A percentile compares a stretch with the other conserved stretches of the same genome.
phyloP scores from a whole-genome alignment of 1,139 yeast species.

The Schizosaccharomyces versatilis region DNA sequence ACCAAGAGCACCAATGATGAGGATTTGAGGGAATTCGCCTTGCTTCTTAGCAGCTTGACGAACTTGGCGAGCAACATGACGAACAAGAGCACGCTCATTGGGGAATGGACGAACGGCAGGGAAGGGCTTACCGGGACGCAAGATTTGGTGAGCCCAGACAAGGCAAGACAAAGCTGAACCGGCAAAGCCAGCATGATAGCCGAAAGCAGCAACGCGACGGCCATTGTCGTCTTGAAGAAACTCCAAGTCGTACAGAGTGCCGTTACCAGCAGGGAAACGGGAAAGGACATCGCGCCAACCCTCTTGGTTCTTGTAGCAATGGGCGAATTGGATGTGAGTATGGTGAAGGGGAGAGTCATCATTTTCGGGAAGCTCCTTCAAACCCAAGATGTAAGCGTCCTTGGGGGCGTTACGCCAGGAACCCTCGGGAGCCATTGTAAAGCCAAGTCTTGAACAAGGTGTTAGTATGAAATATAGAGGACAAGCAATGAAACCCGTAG shows the following conservation, averaged over 20 bases:
- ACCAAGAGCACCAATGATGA: constrained; percentile 91
- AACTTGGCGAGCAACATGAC: constrained; percentile 43
- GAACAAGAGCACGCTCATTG: constrained; percentile 50
- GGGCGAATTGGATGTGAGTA: constrained; percentile 95
- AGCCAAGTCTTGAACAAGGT: constrained; percentile 31
- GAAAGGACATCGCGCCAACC: constrained; percentile 86
- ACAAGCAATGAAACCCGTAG: background rate
- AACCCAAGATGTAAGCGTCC: constrained; percentile 73
- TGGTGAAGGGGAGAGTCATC: constrained; percentile 82
- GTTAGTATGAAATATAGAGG: background rate
- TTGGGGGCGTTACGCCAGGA: constrained; percentile 82
- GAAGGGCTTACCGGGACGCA: constrained; percentile 43
- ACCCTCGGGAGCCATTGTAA: constrained; percentile 72
- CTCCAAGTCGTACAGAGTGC: constrained; percentile 77
- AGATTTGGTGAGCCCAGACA: constrained; percentile 85
- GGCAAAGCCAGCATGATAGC: constrained; percentile 95
- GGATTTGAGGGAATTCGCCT: constrained; percentile 12
- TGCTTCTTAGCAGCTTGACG: constrained; percentile 28
- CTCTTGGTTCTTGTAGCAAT: constrained; percentile 88
- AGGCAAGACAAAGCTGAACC: constrained; percentile 92
- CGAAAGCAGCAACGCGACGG: constrained; percentile 96
- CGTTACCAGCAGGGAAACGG: constrained; percentile 80
- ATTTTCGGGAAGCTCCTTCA: constrained; percentile 81
- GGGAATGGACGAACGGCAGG: constrained; percentile 58
- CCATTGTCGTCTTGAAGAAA: constrained; percentile 85